These are phyloP conservation scores for Boletellus emodensis DNA, from an alignment of 768 basidiomycete genomes.

Conservation along the genomic window DNA sequence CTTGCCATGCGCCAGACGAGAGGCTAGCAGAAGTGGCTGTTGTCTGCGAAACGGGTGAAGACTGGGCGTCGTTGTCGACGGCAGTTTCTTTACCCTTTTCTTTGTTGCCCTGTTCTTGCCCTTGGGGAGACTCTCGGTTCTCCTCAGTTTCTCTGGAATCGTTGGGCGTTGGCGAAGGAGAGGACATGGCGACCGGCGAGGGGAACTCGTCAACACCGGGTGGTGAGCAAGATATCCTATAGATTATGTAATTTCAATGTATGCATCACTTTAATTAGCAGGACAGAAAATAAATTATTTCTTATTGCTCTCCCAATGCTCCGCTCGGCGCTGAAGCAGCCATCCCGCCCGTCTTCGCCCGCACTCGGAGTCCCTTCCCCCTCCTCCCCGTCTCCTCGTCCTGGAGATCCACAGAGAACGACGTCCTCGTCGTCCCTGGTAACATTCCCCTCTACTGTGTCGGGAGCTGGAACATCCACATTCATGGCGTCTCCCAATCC, in stretches of 20 bases:
- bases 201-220: background rate
- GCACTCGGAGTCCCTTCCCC: constrained; percentile 11
- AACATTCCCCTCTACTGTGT: constrained; percentile 20
- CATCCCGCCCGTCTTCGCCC: constrained; percentile 26
- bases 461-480: constrained; percentile 10
- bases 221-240: background rate
- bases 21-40: constrained; percentile 15
- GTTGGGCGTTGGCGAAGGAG: constrained; percentile 1
- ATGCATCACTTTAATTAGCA: background rate
- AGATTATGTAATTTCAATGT: background rate
- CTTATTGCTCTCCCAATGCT: constrained; percentile 25
- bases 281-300: constrained; percentile 11
- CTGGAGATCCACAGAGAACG: constrained; percentile 12
- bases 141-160: background rate
- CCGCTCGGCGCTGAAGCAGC: constrained; percentile 54
- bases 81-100: constrained; percentile 3
- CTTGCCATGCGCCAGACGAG: constrained; percentile 60
- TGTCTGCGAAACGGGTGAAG: constrained; percentile 4
- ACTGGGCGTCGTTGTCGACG: background rate
- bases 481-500: constrained; percentile 16
- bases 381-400: constrained; percentile 24
- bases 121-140: background rate
- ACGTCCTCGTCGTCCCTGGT: constrained; percentile 16
- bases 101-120: constrained; percentile 1
- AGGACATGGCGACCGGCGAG: constrained; percentile 13